These are phyloP conservation scores for Darksidea phi DNA, from an alignment of 495 filamentous ascomycete species.

Conservation along the genomic window DNA sequence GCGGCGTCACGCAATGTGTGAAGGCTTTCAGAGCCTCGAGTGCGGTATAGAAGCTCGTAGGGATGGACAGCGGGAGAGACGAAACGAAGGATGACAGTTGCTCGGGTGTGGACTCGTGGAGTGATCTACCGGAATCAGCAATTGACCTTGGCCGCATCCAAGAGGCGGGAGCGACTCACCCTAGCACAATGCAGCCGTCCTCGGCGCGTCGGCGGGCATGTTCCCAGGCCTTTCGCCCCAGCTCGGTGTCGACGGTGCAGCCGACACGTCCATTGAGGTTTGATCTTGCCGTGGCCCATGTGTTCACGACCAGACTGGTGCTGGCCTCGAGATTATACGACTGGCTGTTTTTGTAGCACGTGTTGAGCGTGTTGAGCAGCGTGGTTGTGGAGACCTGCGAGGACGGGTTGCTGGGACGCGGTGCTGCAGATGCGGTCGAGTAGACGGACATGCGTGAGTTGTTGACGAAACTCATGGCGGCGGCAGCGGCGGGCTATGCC, in stretches of 20 bases:
- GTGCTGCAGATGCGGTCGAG: slow-evolving; percentile 67
- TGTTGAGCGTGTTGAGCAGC: slow-evolving; percentile 87
- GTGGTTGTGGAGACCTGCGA: slow-evolving; percentile 88
- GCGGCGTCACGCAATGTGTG: slow-evolving; percentile 78
- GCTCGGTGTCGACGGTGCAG: slow-evolving; percentile 73
- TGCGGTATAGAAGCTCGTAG: slow-evolving; percentile 68
- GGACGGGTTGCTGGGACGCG: slow-evolving; percentile 55
- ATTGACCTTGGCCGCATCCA: not conserved
- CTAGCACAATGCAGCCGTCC: slow-evolving; percentile 88
- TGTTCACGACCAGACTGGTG: slow-evolving; percentile 91
- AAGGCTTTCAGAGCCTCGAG: slow-evolving; percentile 81
- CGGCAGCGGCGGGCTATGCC: slow-evolving; percentile 21
- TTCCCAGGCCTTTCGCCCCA: slow-evolving; percentile 89
- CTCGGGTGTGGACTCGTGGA: slow-evolving; percentile 85
- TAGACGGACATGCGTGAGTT: slow-evolving; percentile 78
- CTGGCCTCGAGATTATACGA: slow-evolving; percentile 86
- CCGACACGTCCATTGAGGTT: slow-evolving; percentile 65
- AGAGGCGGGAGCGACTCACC: slow-evolving; percentile 52
- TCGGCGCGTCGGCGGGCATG: slow-evolving; percentile 93
- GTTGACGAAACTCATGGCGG: slow-evolving; percentile 50
- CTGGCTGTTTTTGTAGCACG: slow-evolving; percentile 75
- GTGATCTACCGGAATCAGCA: slow-evolving; percentile 57
- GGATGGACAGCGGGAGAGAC: slow-evolving; percentile 74
- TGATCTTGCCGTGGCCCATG: slow-evolving; percentile 79
- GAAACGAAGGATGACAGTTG: slow-evolving; percentile 77